phyloP scores from a whole-genome alignment of 2,329 filamentous ascomycete genomes.

The Ophiocordyceps camponoti-leonardi region DNA sequence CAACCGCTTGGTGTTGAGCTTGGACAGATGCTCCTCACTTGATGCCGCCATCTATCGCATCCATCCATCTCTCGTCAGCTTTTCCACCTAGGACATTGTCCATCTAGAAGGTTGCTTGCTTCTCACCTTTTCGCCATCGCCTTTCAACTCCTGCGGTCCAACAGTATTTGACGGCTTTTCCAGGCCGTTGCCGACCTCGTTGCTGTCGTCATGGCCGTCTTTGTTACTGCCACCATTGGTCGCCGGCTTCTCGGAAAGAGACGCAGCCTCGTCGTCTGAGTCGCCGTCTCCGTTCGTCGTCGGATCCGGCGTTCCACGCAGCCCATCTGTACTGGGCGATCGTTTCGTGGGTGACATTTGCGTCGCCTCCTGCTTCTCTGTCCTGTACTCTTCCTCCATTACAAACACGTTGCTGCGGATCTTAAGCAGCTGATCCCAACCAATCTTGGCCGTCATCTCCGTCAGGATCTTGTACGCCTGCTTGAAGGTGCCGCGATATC shows the following conservation, averaged over 20 bases:
- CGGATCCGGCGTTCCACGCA: slow-evolving; percentile 52
- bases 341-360: slow-evolving; percentile 34
- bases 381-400: slow-evolving; percentile 97
- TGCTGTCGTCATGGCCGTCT: slow-evolving; percentile 11
- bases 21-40: slow-evolving; percentile 60
- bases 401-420: slow-evolving; percentile 96
- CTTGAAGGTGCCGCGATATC: slow-evolving; percentile 89
- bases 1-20: slow-evolving; percentile 90
- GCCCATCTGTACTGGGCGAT: slow-evolving; percentile 63
- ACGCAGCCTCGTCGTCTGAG: slow-evolving; percentile 1
- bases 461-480: slow-evolving; percentile 89
- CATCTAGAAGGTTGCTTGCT: background rate
- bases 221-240: slow-evolving; percentile 12
- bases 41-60: slow-evolving; percentile 35
- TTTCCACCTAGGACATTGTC: too few relatives aligned
- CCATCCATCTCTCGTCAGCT: too few relatives aligned
- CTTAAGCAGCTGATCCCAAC: slow-evolving; percentile 90
- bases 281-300: slow-evolving; percentile 24
- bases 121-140: slow-evolving; percentile 53
- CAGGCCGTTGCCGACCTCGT: slow-evolving; percentile 26
- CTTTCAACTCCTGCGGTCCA: slow-evolving; percentile 60
- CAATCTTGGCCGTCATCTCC: slow-evolving; percentile 90
- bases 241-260: slow-evolving; percentile 5
- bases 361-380: slow-evolving; percentile 55
- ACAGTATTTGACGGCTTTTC: slow-evolving; percentile 71